Evolutionary conservation across 495 filamentous ascomycete species (phyloP).

Genomic region (Evernia prunastri): DNA sequence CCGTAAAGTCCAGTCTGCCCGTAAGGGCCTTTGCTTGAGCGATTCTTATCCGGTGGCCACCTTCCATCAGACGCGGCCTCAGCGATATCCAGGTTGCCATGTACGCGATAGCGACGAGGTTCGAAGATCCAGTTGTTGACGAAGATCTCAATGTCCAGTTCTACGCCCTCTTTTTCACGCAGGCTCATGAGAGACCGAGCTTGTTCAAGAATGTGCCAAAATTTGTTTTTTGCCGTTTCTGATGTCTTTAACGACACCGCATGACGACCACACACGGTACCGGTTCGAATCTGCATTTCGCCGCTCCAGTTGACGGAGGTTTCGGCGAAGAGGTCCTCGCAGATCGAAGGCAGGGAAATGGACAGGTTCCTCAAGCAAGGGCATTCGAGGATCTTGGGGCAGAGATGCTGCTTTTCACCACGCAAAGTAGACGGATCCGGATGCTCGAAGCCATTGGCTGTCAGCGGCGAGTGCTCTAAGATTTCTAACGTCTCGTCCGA

Average conservation of each 20-base stretch:
- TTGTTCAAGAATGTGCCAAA: conserved; percentile 34
- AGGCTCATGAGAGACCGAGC: conserved; percentile 37
- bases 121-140: conserved; percentile 44
- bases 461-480: conserved; percentile 48
- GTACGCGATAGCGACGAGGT: conserved; percentile 38
- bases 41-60: conserved; percentile 34
- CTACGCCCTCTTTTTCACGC: conserved; percentile 25
- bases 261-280: conserved; percentile 37
- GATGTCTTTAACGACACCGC: conserved; percentile 20
- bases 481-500: conserved; percentile 42
- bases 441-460: conserved; percentile 44
- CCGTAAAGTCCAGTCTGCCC: conserved; percentile 48
- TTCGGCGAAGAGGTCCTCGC: conserved; percentile 42
- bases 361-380: conserved; percentile 42
- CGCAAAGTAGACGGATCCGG: conserved; percentile 32
- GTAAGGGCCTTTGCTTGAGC: conserved; percentile 45
- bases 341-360: conserved; percentile 44
- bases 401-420: conserved; percentile 37
- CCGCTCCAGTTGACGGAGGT: conserved; percentile 40
- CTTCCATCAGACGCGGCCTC: conserved; percentile 33
- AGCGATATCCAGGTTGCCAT: conserved; percentile 41
- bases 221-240: conserved; percentile 22
- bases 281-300: conserved; percentile 44
- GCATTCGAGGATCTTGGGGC: conserved; percentile 40
- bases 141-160: conserved; percentile 42